phyloP scores from a whole-genome alignment of 805 yeast species.

The Candida rishiriensis region DNA sequence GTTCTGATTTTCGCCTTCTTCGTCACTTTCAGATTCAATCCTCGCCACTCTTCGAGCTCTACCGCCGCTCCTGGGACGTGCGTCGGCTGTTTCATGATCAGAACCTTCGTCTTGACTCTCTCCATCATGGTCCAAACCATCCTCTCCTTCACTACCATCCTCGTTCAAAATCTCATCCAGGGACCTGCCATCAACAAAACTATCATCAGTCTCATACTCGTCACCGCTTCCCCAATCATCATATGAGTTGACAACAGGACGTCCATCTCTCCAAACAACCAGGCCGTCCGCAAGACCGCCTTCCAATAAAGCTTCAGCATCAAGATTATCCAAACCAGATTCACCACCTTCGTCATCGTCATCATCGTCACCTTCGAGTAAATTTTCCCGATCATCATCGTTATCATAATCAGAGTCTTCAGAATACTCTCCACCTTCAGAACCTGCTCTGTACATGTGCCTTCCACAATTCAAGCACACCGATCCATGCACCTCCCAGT shows the following conservation, averaged over 20 bases:
- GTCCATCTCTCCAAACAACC: background rate
- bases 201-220: conserved; percentile 6
- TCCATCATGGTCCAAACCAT: background rate
- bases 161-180: conserved; percentile 9
- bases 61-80: background rate
- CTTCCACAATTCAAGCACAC: conserved; percentile 68
- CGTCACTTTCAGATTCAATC: conserved; percentile 1
- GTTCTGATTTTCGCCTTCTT: conserved; percentile 7
- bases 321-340: conserved; percentile 14
- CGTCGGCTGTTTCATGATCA: background rate
- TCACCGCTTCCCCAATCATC: conserved; percentile 12
- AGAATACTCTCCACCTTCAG: background rate
- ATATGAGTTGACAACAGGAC: background rate
- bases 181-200: conserved; percentile 9
- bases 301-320: conserved; percentile 2
- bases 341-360: conserved; percentile 14
- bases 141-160: background rate
- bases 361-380: conserved; percentile 8
- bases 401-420: background rate
- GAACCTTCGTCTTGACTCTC: background rate
- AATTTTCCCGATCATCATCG: no score
- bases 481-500: conserved; percentile 71
- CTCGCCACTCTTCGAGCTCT: background rate
- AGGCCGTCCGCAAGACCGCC: no score
- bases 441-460: conserved; percentile 31